These are phyloP conservation scores for Acacia pycnantha DNA, from an alignment of 331 rosid genomes.

Conservation along the genomic window DNA sequence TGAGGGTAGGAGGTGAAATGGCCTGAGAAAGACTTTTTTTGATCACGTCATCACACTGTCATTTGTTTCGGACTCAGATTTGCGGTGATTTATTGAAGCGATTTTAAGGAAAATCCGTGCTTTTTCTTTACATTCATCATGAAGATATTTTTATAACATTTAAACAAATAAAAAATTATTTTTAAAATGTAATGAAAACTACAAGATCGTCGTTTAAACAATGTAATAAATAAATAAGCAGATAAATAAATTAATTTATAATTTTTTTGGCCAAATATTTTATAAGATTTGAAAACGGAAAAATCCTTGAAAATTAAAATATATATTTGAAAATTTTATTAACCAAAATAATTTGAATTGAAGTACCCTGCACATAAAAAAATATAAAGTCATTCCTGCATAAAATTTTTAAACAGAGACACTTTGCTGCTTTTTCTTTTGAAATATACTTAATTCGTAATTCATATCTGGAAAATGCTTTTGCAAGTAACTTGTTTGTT, in stretches of 20 bases:
- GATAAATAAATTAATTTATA: background rate
- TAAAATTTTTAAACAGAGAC: too few relatives aligned
- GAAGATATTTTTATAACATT: background rate
- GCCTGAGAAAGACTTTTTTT: slow-evolving; percentile 18
- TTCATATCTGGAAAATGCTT: background rate
- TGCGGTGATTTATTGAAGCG: background rate
- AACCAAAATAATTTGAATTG: too few relatives aligned
- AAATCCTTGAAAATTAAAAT: too few relatives aligned
- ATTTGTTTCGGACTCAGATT: background rate
- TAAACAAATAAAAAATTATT: background rate
- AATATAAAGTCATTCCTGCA: too few relatives aligned
- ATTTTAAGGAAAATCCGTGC: background rate
- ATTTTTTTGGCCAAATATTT: background rate
- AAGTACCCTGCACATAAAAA: too few relatives aligned
- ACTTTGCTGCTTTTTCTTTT: too few relatives aligned
- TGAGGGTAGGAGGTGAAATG: background rate
- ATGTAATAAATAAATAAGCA: background rate
- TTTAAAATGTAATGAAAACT: background rate
- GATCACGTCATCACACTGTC: background rate
- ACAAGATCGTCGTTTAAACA: background rate
- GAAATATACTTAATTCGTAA: too few relatives aligned
- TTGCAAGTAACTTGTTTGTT: background rate
- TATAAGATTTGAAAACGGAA: background rate
- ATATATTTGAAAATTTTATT: too few relatives aligned
- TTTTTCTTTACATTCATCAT: background rate